These are phyloP conservation scores for Drechslerella dactyloides DNA, from an alignment of 2,329 filamentous ascomycete species.

Conservation along the genomic window DNA sequence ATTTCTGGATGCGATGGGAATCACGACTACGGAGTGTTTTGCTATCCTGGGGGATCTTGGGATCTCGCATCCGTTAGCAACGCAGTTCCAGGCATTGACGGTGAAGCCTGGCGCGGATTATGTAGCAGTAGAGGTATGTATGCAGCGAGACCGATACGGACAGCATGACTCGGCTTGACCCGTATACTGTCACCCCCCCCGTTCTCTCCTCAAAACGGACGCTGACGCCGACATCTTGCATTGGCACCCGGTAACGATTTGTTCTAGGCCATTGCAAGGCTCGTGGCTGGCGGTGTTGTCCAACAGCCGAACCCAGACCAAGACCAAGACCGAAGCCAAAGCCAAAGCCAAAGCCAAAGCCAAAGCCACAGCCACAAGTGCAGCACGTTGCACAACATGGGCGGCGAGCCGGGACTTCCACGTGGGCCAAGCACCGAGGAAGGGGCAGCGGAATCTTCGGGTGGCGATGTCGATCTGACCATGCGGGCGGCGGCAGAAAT, in stretches of 20 bases:
- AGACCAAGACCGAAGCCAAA: background rate
- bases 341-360: slow-evolving; percentile 3
- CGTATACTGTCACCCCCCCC: too few relatives aligned
- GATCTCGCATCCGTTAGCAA: slow-evolving; percentile 45
- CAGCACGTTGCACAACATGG: slow-evolving; percentile 1
- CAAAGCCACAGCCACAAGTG: slow-evolving; percentile 1
- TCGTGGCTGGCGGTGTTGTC: slow-evolving; percentile 33
- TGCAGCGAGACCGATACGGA: too few relatives aligned
- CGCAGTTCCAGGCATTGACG: slow-evolving; percentile 47
- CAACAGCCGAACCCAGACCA: background rate
- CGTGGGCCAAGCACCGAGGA: background rate
- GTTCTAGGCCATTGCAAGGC: slow-evolving; percentile 38
- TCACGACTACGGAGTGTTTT: slow-evolving; percentile 41
- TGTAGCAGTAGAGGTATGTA: slow-evolving; percentile 43
- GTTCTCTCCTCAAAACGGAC: too few relatives aligned
- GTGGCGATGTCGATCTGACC: slow-evolving; percentile 15
- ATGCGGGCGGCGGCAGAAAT: slow-evolving; percentile 44
- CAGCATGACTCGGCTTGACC: background rate
- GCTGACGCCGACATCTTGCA: slow-evolving; percentile 9
- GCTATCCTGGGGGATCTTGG: slow-evolving; percentile 44
- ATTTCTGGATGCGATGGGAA: slow-evolving; percentile 47
- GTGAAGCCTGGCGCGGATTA: slow-evolving; percentile 47
- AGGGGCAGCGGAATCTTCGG: background rate
- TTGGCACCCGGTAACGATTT: background rate
- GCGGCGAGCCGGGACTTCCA: background rate